phyloP scores from a whole-genome alignment of 2,329 filamentous ascomycete genomes.

The Septoria petroselini region DNA sequence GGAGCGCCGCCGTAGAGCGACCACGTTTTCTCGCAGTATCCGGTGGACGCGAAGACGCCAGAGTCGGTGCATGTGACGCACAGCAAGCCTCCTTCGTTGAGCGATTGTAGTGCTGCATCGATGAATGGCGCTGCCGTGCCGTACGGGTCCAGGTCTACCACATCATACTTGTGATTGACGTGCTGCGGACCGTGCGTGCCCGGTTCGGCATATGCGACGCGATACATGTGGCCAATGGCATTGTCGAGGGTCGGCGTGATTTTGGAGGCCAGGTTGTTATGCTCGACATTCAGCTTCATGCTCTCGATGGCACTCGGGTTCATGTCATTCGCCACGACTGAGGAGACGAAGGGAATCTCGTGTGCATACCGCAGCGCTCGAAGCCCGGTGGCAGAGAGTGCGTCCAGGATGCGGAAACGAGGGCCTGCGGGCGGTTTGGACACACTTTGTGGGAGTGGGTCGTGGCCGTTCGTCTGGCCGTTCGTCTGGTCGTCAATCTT shows the following conservation, averaged over 20 bases:
- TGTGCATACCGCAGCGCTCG: conserved; percentile 87
- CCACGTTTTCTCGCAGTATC: conserved; percentile 91
- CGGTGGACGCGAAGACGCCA: conserved; percentile 88
- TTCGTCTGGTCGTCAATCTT: too few species aligned
- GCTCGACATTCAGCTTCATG: conserved; percentile 78
- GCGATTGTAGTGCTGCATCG: conserved; percentile 81
- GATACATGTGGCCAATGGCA: conserved; percentile 89
- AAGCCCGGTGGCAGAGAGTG: conserved; percentile 87
- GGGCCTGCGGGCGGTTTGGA: conserved; percentile 31
- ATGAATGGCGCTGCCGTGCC: conserved; percentile 90
- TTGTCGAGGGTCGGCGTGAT: conserved; percentile 75
- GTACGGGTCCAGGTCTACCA: conserved; percentile 95
- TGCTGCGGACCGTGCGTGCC: conserved; percentile 41
- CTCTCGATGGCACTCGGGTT: conserved; percentile 54
- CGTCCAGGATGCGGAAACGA: conserved; percentile 84
- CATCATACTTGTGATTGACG: conserved; percentile 65
- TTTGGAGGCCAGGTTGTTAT: conserved; percentile 71
- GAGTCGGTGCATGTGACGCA: conserved; percentile 97
- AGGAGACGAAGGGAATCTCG: conserved; percentile 63
- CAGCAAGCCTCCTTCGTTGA: conserved; percentile 83
- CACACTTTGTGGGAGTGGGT: not conserved
- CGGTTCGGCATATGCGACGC: conserved; percentile 38
- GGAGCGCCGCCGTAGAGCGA: conserved; percentile 90
- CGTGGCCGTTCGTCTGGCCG: not conserved
- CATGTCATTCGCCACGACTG: conserved; percentile 75